A percentile compares a stretch with the other conserved stretches of the same genome.
phyloP scores from a whole-genome alignment of 345 rosid genomes.

The Brassica rapa region DNA sequence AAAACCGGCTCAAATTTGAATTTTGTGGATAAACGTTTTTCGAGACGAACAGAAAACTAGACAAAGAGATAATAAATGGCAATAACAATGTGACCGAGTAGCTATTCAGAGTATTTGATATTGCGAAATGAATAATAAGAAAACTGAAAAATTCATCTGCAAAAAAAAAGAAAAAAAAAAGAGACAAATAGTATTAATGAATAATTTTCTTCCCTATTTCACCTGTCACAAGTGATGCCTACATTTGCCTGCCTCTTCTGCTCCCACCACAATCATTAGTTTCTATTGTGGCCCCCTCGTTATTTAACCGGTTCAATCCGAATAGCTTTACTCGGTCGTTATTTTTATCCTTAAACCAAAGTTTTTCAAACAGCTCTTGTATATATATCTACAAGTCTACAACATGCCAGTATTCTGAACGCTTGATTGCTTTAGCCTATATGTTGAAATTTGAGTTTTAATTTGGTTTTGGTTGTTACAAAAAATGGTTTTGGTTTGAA shows the following conservation, averaged over 20 bases:
- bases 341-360: background rate
- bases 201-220: background rate
- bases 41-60: background rate
- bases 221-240: slow-evolving; percentile 42
- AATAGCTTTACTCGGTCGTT: background rate
- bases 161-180: background rate
- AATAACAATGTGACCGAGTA: background rate
- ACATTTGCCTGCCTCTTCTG: slow-evolving; percentile 40
- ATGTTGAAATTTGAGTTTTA: background rate
- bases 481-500: too few species aligned
- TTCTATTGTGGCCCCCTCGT: slow-evolving; percentile 23
- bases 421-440: background rate
- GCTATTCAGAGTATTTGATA: background rate
- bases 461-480: too few species aligned
- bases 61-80: slow-evolving; percentile 19
- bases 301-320: slow-evolving; percentile 20
- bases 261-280: slow-evolving; percentile 42
- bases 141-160: background rate
- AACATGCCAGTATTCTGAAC: background rate
- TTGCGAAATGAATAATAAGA: background rate
- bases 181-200: slow-evolving; percentile 15
- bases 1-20: slow-evolving; percentile 31
- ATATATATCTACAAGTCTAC: background rate
- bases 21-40: background rate
- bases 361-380: background rate